phyloP scores from a whole-genome alignment of 192 early-diverging fungal species.

The Backusella liffmaniae region DNA sequence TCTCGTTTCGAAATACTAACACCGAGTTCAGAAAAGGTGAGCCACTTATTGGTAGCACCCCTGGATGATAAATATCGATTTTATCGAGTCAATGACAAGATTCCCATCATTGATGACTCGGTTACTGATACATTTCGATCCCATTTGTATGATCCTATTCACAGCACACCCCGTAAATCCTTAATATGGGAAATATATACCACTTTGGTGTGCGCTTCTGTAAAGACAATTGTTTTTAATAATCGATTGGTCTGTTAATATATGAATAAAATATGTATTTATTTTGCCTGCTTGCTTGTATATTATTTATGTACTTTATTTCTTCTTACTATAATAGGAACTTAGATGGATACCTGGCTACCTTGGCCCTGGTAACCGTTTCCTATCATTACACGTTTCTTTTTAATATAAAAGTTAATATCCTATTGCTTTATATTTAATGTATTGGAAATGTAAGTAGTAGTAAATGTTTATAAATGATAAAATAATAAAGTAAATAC shows the following conservation, averaged over 20 bases:
- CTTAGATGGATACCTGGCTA: too few relatives aligned
- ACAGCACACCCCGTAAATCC: neutral
- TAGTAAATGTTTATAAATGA: too few relatives aligned
- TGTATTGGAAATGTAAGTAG: too few relatives aligned
- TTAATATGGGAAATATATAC: conserved; percentile 1
- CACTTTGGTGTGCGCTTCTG: neutral
- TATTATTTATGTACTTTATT: too few relatives aligned
- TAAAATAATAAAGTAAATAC: too few relatives aligned
- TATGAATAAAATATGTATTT: neutral
- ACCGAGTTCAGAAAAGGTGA: neutral
- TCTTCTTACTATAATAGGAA: too few relatives aligned
- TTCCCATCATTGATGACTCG: neutral
- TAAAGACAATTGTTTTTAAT: neutral
- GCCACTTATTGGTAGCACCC: neutral
- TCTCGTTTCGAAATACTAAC: neutral
- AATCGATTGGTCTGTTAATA: conserved; percentile 1
- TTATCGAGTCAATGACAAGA: neutral
- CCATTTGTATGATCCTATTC: neutral
- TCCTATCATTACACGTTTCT: too few relatives aligned
- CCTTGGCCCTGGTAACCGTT: too few relatives aligned
- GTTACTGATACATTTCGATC: neutral
- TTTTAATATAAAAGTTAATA: too few relatives aligned
- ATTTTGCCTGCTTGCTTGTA: neutral
- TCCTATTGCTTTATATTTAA: too few relatives aligned
- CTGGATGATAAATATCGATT: neutral